These are phyloP conservation scores for Talaromyces thailandensis DNA, from an alignment of 495 filamentous ascomycete genomes.

Conservation along the genomic window DNA sequence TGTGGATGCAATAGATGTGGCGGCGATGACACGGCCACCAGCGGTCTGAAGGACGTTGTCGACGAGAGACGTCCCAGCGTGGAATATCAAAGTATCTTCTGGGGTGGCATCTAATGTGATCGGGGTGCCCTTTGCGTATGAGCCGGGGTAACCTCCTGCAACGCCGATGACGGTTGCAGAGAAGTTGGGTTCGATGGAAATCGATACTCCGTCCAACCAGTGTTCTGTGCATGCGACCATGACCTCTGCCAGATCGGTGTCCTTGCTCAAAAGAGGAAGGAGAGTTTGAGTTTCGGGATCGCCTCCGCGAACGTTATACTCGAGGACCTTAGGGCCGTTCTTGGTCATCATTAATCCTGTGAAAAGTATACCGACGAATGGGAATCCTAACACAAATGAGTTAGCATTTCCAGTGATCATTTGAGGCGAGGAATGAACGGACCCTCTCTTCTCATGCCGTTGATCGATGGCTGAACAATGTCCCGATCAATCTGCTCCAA, in stretches of 20 bases:
- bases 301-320: conserved; percentile 96
- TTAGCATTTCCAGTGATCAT: not conserved
- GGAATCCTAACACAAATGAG: conserved; percentile 35
- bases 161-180: conserved; percentile 90
- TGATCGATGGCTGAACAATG: conserved; percentile 81
- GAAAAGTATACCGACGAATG: conserved; percentile 83
- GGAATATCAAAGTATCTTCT: conserved; percentile 67
- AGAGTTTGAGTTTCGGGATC: conserved; percentile 95
- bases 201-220: conserved; percentile 58
- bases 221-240: conserved; percentile 78
- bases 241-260: conserved; percentile 83
- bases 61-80: conserved; percentile 75
- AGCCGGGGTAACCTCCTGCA: conserved; percentile 88
- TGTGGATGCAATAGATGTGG: conserved; percentile 64
- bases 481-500: conserved; percentile 70
- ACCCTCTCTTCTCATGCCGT: conserved; percentile 77
- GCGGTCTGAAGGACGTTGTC: conserved; percentile 56
- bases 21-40: conserved; percentile 87
- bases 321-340: conserved; percentile 76
- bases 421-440: not conserved
- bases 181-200: conserved; percentile 59
- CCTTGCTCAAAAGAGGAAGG: conserved; percentile 65
- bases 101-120: conserved; percentile 51
- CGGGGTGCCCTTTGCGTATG: conserved; percentile 71
- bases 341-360: conserved; percentile 95